Evolutionary conservation across 345 rosid species (phyloP).

Genomic region (Acer campestre): DNA sequence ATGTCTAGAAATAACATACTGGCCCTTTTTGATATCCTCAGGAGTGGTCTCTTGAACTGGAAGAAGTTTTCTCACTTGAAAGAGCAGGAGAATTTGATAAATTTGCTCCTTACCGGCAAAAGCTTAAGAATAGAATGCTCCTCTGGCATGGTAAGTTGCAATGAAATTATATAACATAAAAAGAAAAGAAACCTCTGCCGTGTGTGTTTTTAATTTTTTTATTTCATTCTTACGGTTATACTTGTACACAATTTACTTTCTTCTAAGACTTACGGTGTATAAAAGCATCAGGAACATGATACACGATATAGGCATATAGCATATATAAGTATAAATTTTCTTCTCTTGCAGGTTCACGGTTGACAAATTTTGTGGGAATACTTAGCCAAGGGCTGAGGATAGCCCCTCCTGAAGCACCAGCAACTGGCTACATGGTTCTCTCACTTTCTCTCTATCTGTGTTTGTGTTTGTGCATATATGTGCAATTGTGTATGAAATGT

Average conservation of each 20-base stretch:
- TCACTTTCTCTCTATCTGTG: slow-evolving; percentile 25
- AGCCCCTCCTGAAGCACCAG: slow-evolving; percentile 99
- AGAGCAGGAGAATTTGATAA: slow-evolving; percentile 89
- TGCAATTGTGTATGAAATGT: not conserved
- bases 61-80: slow-evolving; percentile 88
- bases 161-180: not conserved
- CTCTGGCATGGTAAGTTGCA: slow-evolving; percentile 82
- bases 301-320: not conserved
- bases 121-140: slow-evolving; percentile 83
- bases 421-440: slow-evolving; percentile 96
- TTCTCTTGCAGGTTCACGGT: slow-evolving; percentile 71
- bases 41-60: slow-evolving; percentile 94
- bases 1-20: not conserved
- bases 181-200: not conserved
- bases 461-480: not conserved
- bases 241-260: not conserved
- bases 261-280: not conserved
- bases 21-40: slow-evolving; percentile 31
- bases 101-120: slow-evolving; percentile 68
- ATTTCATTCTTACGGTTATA: not conserved
- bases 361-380: slow-evolving; percentile 94
- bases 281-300: not conserved
- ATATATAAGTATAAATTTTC: slow-evolving; percentile 1
- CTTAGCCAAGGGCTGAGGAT: slow-evolving; percentile 96
- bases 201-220: not conserved